Percentiles rank a stretch among this genome's conserved stretches.
Conservation (phyloP, 108 stramenopile species). For the Nannochloropsis granulata region DNA sequence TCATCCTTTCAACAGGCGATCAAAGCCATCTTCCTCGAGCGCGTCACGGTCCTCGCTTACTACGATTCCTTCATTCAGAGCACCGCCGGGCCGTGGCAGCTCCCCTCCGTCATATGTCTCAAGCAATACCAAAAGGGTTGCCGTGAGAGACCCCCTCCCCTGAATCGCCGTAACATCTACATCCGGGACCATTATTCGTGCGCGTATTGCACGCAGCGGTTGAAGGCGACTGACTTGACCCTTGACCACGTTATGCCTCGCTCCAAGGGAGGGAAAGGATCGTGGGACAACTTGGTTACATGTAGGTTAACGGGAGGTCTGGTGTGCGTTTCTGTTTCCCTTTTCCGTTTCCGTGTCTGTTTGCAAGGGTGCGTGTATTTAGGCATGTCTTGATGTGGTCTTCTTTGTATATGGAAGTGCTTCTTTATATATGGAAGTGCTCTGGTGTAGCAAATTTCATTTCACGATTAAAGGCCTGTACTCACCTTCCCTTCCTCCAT, state of each 20-base stretch:
- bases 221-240: constrained; percentile 11
- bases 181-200: constrained; percentile 30
- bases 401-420: no score
- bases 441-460: no score
- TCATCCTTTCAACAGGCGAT: constrained; percentile 26
- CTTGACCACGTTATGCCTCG: constrained; percentile 29
- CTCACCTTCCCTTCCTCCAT: no score
- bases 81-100: neutral
- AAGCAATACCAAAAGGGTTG: constrained; percentile 6
- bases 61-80: constrained; percentile 24
- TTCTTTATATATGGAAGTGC: no score
- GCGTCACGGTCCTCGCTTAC: constrained; percentile 28
- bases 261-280: constrained; percentile 1
- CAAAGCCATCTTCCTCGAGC: constrained; percentile 37
- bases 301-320: neutral
- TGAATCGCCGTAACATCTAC: constrained; percentile 29
- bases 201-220: constrained; percentile 31
- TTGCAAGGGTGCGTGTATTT: no score
- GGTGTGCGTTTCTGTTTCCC: neutral
- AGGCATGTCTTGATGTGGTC: no score
- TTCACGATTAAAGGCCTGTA: no score
- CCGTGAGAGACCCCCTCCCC: constrained; percentile 2
- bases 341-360: no score
- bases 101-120: constrained; percentile 35
- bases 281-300: constrained; percentile 18